phyloP scores from a whole-genome alignment of 192 early-diverging fungal genomes.

The Geosiphon pyriformis region DNA sequence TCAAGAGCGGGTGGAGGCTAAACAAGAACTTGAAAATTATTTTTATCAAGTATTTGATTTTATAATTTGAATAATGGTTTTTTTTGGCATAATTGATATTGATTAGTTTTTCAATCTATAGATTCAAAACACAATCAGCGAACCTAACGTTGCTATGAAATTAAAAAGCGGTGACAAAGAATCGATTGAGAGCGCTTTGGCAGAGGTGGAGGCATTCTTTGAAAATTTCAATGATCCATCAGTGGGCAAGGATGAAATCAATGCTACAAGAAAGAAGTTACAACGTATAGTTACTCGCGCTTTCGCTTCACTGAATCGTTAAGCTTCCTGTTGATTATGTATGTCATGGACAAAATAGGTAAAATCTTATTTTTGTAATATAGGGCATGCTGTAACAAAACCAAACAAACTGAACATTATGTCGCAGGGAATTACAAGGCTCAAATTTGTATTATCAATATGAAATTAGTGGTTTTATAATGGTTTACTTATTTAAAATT shows the following conservation, averaged over 20 bases:
- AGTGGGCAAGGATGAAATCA: conserved; percentile 43
- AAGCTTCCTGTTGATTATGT: too few relatives aligned
- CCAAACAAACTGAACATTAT: too few relatives aligned
- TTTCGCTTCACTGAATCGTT: conserved; percentile 43
- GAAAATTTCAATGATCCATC: conserved; percentile 48
- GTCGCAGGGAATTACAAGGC: too few relatives aligned
- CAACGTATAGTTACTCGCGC: conserved; percentile 58
- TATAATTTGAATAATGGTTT: not conserved
- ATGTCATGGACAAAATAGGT: too few relatives aligned
- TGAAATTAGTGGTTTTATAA: too few relatives aligned
- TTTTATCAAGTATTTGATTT: conserved; percentile 53
- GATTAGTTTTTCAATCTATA: not conserved
- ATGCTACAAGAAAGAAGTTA: conserved; percentile 57
- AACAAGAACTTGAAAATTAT: conserved; percentile 74
- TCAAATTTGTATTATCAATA: too few relatives aligned
- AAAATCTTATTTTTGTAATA: too few relatives aligned
- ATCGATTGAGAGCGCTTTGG: conserved; percentile 64
- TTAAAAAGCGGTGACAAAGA: conserved; percentile 68
- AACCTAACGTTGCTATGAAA: conserved; percentile 69
- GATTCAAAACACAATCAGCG: conserved; percentile 58
- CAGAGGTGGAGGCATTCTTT: conserved; percentile 64
- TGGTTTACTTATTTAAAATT: too few relatives aligned
- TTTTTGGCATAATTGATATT: not conserved
- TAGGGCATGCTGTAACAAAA: too few relatives aligned
- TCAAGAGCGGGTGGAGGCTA: conserved; percentile 71